phyloP scores from a whole-genome alignment of 768 basidiomycete genomes.

The Coprinopsis sp. region DNA sequence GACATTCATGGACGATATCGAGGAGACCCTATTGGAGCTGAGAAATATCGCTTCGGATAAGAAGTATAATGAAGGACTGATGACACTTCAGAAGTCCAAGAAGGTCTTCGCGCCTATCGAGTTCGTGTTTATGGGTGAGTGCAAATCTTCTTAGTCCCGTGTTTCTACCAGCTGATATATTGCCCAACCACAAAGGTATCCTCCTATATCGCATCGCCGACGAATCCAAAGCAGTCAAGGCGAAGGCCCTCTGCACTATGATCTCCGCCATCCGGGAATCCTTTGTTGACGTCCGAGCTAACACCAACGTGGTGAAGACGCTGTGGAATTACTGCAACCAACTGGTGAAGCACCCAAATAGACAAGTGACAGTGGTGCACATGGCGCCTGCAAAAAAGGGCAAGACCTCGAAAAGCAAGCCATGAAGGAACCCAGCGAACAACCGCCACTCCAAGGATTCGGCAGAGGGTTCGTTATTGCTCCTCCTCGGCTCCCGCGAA shows the following conservation, averaged over 20 bases:
- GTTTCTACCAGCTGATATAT: background rate
- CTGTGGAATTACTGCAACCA: conserved; percentile 51
- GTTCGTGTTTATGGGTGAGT: conserved; percentile 76
- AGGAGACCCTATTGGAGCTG: conserved; percentile 48
- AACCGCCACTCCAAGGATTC: too few species aligned
- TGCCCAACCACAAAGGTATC: conserved; percentile 44
- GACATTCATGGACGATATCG: conserved; percentile 51
- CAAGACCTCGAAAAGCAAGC: too few species aligned
- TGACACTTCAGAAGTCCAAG: conserved; percentile 38
- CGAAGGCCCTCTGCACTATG: conserved; percentile 52
- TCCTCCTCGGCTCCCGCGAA: too few species aligned
- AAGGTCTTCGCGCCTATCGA: conserved; percentile 71
- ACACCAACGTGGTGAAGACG: conserved; percentile 46
- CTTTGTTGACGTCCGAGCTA: conserved; percentile 64
- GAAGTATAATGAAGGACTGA: conserved; percentile 44
- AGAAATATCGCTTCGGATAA: conserved; percentile 45
- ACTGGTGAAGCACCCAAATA: too few species aligned
- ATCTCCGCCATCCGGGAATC: conserved; percentile 50
- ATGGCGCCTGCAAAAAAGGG: too few species aligned
- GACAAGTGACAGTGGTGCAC: too few species aligned
- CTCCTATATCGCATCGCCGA: conserved; percentile 54
- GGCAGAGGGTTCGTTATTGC: too few species aligned
- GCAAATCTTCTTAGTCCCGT: background rate
- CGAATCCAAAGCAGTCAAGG: conserved; percentile 40
- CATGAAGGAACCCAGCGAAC: too few species aligned